Percentiles rank a stretch among this genome's conserved stretches.
phyloP scores from a whole-genome alignment of 129 eudicot genomes.

The Pulicaria dysenterica region DNA sequence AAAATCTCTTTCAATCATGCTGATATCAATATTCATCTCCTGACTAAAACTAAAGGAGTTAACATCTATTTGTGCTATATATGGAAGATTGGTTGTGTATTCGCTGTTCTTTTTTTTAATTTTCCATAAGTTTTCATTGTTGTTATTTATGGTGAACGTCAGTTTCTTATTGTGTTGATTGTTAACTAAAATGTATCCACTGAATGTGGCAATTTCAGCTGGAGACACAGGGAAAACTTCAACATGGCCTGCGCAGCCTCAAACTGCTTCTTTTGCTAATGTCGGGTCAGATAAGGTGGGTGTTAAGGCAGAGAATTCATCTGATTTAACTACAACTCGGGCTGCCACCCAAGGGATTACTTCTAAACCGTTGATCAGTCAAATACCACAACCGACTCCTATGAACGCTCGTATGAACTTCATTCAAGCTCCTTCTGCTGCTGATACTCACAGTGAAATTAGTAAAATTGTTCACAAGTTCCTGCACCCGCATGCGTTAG shows the following conservation, averaged over 20 bases:
- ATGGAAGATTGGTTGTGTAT: slow-evolving; percentile 8
- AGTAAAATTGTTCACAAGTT: slow-evolving; percentile 76
- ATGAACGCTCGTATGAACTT: slow-evolving; percentile 31
- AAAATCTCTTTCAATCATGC: not conserved
- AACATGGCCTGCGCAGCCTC: slow-evolving; percentile 62
- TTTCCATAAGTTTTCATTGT: not conserved
- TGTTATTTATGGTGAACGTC: not conserved
- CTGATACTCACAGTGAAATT: slow-evolving; percentile 63
- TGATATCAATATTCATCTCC: not conserved
- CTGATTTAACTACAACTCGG: slow-evolving; percentile 35
- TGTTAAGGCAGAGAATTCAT: slow-evolving; percentile 48
- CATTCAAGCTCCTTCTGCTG: slow-evolving; percentile 41
- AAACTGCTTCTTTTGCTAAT: slow-evolving; percentile 42
- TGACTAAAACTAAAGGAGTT: too few relatives aligned
- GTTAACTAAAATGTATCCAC: not conserved
- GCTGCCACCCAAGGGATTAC: slow-evolving; percentile 38
- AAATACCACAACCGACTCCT: slow-evolving; percentile 36
- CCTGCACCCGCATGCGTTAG: slow-evolving; percentile 52
- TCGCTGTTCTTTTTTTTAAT: not conserved
- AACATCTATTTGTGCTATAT: not conserved
- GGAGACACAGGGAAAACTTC: slow-evolving; percentile 55
- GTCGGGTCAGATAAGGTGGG: slow-evolving; percentile 43
- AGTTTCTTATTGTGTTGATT: slow-evolving; percentile 13
- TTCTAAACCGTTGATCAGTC: slow-evolving; percentile 47
- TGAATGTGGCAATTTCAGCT: slow-evolving; percentile 47